Base-by-base conservation (phyloP, 306 rosid genomes). In the Albizia julibrissin region DNA sequence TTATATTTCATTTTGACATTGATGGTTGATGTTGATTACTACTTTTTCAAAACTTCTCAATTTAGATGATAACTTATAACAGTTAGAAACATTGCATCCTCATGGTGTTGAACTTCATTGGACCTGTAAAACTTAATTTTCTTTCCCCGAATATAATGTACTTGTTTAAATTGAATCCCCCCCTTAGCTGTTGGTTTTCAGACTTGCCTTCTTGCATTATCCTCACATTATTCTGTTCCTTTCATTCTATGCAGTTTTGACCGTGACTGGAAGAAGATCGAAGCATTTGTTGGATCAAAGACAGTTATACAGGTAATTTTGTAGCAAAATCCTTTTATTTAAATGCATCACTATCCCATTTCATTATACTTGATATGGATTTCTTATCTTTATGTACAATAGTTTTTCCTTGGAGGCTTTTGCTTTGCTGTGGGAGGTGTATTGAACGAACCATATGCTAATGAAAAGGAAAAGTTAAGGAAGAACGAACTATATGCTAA, bases 231-330 rank as follows among this genome's bases (percentile, higher is more conserved):
- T 69, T 74, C 75, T 75, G 78, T 44, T 14, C 40, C 58, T 83
- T 75, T 33, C 34, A 73, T 74, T 46, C 18, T 74, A 42, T 84
- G 52, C 88, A 95, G 99, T 37, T 95, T 95, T 90, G 99, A 95
- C 79, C 99, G 98, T 37, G 99, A 95, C 83, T 95, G 99, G 99
- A 95, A 95, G 88, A 95, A 95, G 88, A 95, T 95, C 86, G 99
- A 95, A 91, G 98, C 99, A 31, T 95, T 93, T 89, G 76, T 95
- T 74, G 97, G 98, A 62, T 95, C 99, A 16, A 95, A 95, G 86
- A 92, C 98, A 31, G 99, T 92, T 80, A 95, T 95, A 78, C 99
- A 93, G 98, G 99, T 93, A 87, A 80, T 72, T 77, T 72, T 67
- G 54, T 34, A 69, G 81, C 79, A 14, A 27, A 65, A 69, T 31